These are phyloP conservation scores for Comarum palustre DNA, from an alignment of 306 rosid species.

Conservation along the genomic window DNA sequence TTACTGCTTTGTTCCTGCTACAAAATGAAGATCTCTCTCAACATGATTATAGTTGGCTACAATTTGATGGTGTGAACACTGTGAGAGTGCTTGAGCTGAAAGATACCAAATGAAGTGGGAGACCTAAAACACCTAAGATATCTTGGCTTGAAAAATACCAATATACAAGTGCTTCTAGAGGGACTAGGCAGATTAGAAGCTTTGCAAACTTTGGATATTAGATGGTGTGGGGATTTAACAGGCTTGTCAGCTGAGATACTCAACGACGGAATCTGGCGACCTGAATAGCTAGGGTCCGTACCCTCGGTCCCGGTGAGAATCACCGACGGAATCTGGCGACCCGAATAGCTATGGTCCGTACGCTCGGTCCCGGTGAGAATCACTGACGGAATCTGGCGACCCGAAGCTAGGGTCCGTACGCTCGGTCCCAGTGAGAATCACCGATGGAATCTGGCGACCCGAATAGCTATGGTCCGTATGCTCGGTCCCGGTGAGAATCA, in stretches of 20 bases:
- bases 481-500: too few species aligned
- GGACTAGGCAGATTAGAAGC: slow-evolving; percentile 5
- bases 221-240: slow-evolving; percentile 21
- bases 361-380: too few species aligned
- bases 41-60: slow-evolving; percentile 14
- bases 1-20: slow-evolving; percentile 21
- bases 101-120: slow-evolving; percentile 19
- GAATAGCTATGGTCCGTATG: too few species aligned
- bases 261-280: too few species aligned
- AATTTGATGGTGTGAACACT: not conserved
- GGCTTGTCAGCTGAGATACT: slow-evolving; percentile 14
- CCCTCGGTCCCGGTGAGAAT: too few species aligned
- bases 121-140: slow-evolving; percentile 11
- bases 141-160: slow-evolving; percentile 27
- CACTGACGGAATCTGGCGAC: too few species aligned
- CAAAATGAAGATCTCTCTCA: slow-evolving; percentile 4
- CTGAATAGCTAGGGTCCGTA: too few species aligned
- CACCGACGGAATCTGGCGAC: too few species aligned
- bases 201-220: slow-evolving; percentile 31
- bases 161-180: slow-evolving; percentile 25
- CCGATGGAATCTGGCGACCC: too few species aligned
- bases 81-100: slow-evolving; percentile 26
- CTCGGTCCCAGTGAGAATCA: too few species aligned
- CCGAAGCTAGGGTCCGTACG: too few species aligned
- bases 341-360: too few species aligned